Conservation (phyloP, 257 asterid genomes). For the Solanum tacnaense region DNA sequence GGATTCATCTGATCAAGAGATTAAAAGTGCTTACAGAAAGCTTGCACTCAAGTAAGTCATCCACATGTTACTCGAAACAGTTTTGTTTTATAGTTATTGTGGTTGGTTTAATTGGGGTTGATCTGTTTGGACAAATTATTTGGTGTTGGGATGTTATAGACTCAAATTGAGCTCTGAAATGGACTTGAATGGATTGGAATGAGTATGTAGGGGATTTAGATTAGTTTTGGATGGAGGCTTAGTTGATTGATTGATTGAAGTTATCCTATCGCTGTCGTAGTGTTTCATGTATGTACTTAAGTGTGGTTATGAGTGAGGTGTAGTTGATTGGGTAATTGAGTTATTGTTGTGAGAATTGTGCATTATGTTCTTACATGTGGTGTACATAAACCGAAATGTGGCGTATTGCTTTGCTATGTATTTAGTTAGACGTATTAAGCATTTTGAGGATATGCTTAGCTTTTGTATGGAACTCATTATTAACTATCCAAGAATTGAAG, state of each 20-base stretch:
- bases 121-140: neutral
- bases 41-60: slow-evolving; percentile 86
- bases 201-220: neutral
- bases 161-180: neutral
- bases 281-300: neutral
- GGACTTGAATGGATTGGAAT: neutral
- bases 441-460: neutral
- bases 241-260: neutral
- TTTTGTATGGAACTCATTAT: neutral
- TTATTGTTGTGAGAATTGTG: neutral
- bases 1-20: slow-evolving; percentile 93
- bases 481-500: neutral
- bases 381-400: neutral
- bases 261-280: neutral
- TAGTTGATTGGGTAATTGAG: neutral
- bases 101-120: neutral
- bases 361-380: neutral
- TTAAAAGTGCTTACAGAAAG: slow-evolving; percentile 91
- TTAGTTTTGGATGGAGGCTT: neutral
- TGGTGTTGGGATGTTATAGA: neutral
- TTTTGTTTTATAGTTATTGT: neutral
- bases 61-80: no score
- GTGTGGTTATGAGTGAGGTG: neutral
- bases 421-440: neutral
- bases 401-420: neutral